Base-by-base conservation (phyloP, 2,329 filamentous ascomycete species). In the Volutella citrinella region DNA sequence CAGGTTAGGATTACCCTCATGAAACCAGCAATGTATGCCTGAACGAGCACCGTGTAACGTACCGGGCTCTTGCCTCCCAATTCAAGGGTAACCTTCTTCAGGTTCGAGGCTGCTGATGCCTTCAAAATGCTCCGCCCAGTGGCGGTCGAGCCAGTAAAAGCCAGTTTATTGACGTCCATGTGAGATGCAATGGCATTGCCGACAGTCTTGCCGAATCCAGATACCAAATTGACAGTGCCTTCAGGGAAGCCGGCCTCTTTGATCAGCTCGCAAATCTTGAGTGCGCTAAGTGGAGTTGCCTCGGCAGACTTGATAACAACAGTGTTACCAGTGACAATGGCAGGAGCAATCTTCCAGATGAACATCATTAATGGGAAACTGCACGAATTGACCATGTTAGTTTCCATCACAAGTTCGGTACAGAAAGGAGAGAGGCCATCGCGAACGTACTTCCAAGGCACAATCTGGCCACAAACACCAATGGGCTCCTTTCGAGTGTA, bases 231-330 rank as follows among this genome's bases (percentile, higher is more conserved):
- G 51, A 88, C 65, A 10, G 87, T 82, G 25, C 84, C 84, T 1
- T 82, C 74, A 4, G 84, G 84, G 54, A 88, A 87, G 0, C 84
- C 84, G n/a, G 82, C 82, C 48, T 87, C 72, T 44, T 78, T 74
- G 45, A 87, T 69, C 16, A 88, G 65, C 22, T 74, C 74, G 5
- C 56, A 58, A 4, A 64, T 45, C 16, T 34, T 40, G 5, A 80
- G 56, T 51, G 73, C 71, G 36, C 65, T 63, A 25, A 78, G 55
- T 0, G 74, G 73, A 0, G 71, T 64, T 49, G 74, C 74, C 50
- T 77, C 72, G 13, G 63, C 66, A 8, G 65, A 63, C 53, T 78
- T 77, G 13, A 75, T 38, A 8, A 77, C 66, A 19, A 76, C 60
- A 1, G 65, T 66, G 50, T 70, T 70, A 15, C 70, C 70, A 1